A percentile compares a stretch with the other conserved stretches of the same genome.
phyloP scores from a whole-genome alignment of 441 rosid species.

The Brassica hybrid region DNA sequence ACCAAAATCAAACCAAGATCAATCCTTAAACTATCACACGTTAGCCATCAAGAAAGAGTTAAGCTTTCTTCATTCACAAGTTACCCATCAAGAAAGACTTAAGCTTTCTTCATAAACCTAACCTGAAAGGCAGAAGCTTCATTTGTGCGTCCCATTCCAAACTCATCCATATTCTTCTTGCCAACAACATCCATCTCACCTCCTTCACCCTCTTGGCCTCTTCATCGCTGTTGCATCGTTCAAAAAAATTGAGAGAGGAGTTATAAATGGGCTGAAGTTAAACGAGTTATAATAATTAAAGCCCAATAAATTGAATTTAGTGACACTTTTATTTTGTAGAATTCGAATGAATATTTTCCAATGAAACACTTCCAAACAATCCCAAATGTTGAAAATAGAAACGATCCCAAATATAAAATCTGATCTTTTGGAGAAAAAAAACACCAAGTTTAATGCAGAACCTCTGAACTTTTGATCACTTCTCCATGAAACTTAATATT shows the following conservation, averaged over 20 bases:
- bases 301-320: neutral
- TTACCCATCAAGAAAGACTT: neutral
- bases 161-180: too few relatives aligned
- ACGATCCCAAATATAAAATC: neutral
- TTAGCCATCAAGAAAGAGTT: neutral
- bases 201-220: too few relatives aligned
- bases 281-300: neutral
- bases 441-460: neutral
- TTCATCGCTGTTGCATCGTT: neutral
- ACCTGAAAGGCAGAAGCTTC: slow-evolving; percentile 93
- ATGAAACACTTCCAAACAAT: neutral
- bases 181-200: too few relatives aligned
- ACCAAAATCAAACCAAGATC: slow-evolving; percentile 46
- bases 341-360: neutral
- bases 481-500: neutral
- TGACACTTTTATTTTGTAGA: neutral
- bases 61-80: neutral
- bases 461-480: neutral
- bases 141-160: slow-evolving; percentile 75
- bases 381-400: neutral
- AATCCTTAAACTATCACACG: slow-evolving; percentile 55
- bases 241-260: neutral
- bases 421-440: too few relatives aligned
- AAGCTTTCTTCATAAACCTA: neutral
- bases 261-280: slow-evolving; percentile 5